Percentiles rank a stretch among this genome's conserved stretches.
These are phyloP conservation scores for Enteropsectra breve DNA, from an alignment of 371 early-diverging fungal genomes.

Conservation along the genomic window DNA sequence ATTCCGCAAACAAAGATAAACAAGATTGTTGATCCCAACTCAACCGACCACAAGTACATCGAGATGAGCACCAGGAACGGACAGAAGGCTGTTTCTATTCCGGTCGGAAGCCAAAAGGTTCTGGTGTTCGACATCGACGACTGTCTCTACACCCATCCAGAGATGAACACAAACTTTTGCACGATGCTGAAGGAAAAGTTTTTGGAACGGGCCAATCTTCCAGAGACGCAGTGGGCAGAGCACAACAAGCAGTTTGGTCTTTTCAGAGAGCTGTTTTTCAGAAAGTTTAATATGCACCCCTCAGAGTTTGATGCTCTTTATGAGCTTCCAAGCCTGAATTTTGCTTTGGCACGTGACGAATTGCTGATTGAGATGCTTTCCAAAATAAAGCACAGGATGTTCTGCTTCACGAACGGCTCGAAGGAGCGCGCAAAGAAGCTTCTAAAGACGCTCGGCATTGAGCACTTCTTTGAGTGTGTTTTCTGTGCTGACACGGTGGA, in stretches of 20 bases:
- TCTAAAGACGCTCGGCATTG: constrained; percentile 19
- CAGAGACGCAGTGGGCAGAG: constrained; percentile 9
- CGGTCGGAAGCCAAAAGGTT: constrained; percentile 19
- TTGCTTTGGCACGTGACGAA: constrained; percentile 22
- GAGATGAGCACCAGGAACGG: constrained; percentile 10
- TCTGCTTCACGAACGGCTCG: constrained; percentile 44
- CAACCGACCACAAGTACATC: constrained; percentile 12
- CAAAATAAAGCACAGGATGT: constrained; percentile 22
- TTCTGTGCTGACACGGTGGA: constrained; percentile 36
- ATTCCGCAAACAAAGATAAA: too few relatives aligned
- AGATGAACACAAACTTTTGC: constrained; percentile 13
- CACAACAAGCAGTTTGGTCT: neutral
- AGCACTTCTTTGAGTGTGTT: constrained; percentile 40
- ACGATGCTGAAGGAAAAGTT: constrained; percentile 6
- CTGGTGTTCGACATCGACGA: constrained; percentile 51
- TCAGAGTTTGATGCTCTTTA: constrained; percentile 5
- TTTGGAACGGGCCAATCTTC: constrained; percentile 2
- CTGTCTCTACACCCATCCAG: constrained; percentile 30
- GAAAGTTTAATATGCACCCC: constrained; percentile 10
- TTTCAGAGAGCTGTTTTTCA: constrained; percentile 12
- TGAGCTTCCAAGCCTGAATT: constrained; percentile 2
- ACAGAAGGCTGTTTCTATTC: neutral
- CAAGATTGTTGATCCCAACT: too few relatives aligned
- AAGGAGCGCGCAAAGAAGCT: constrained; percentile 26
- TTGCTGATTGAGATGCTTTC: constrained; percentile 17